A percentile compares a stretch with the other conserved stretches of the same genome.
Evolutionary conservation across 202 grass and related monocot species (phyloP).

Genomic region (Thinopyrum obtusiflorum): DNA sequence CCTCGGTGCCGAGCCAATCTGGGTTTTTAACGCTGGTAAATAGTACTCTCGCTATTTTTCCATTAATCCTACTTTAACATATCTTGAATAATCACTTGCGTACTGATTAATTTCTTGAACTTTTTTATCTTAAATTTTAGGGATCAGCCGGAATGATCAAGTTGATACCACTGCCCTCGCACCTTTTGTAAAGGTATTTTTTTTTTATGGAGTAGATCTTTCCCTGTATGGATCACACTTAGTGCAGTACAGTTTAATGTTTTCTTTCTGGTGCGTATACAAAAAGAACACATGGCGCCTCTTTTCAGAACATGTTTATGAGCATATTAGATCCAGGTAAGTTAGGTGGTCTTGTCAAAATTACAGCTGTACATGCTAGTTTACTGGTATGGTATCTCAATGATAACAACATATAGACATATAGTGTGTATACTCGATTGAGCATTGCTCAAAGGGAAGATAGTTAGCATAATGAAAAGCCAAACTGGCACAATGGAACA

Average conservation of each 20-base stretch:
- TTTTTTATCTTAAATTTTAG: constrained; percentile 39
- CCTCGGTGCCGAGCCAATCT: constrained; percentile 45
- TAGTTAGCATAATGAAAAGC: constrained; percentile 4
- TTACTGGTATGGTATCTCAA: neutral
- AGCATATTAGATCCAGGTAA: neutral
- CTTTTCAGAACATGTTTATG: neutral
- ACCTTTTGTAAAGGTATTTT: constrained; percentile 68
- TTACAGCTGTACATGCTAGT: neutral
- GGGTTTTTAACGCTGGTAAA: constrained; percentile 72
- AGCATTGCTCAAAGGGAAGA: neutral
- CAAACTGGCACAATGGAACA: neutral
- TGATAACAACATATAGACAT: neutral
- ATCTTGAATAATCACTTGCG: neutral
- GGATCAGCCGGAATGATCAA: constrained; percentile 62
- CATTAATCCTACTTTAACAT: neutral
- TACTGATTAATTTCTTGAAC: neutral
- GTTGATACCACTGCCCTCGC: constrained; percentile 41
- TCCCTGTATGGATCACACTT: neutral
- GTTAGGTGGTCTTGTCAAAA: neutral
- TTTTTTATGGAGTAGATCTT: neutral
- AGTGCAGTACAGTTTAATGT: neutral
- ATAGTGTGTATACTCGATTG: neutral
- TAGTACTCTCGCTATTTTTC: neutral
- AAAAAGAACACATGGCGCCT: neutral
- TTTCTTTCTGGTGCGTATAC: neutral